These are phyloP conservation scores for Purpureocillium takamizusanense DNA, from an alignment of 2,329 filamentous ascomycete genomes.

Conservation along the genomic window DNA sequence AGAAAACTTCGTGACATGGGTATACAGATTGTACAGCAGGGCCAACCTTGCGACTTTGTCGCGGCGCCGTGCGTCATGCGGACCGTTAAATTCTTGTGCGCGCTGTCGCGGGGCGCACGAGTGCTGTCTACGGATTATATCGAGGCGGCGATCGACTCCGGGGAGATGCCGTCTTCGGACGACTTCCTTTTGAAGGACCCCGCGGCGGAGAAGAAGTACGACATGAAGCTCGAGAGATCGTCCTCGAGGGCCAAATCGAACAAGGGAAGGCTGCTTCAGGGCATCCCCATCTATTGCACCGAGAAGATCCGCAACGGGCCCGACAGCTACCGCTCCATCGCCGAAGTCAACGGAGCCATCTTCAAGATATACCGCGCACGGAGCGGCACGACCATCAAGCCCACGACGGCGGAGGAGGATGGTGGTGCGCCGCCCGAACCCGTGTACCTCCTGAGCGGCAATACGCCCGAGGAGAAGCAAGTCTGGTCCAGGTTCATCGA, in stretches of 20 bases:
- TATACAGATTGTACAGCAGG: constrained; percentile 70
- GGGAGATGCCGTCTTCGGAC: constrained; percentile 53
- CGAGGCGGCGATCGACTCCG: constrained; percentile 62
- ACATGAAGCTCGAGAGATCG: constrained; percentile 59
- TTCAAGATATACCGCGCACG: constrained; percentile 71
- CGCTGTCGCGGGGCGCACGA: constrained; percentile 69
- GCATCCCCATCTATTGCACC: constrained; percentile 77
- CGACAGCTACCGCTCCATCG: constrained; percentile 78
- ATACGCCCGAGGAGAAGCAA: constrained; percentile 55
- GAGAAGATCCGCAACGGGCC: constrained; percentile 70
- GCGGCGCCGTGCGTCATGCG: constrained; percentile 80
- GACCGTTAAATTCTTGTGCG: constrained; percentile 88
- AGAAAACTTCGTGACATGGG: constrained; percentile 75
- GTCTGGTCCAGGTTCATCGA: constrained; percentile 75
- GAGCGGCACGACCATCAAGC: constrained; percentile 56
- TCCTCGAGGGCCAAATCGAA: constrained; percentile 66
- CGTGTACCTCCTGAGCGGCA: constrained; percentile 74
- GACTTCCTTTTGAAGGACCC: constrained; percentile 63
- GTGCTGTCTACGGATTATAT: constrained; percentile 74
- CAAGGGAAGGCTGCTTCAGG: constrained; percentile 63
- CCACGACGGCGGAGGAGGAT: constrained; percentile 56
- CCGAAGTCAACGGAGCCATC: constrained; percentile 78
- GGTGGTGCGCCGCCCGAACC: constrained; percentile 56
- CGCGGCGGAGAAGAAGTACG: constrained; percentile 62
- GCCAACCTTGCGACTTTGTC: constrained; percentile 70